These are phyloP conservation scores for Colletotrichum scovillei DNA, from an alignment of 2,329 filamentous ascomycete species.

Conservation along the genomic window DNA sequence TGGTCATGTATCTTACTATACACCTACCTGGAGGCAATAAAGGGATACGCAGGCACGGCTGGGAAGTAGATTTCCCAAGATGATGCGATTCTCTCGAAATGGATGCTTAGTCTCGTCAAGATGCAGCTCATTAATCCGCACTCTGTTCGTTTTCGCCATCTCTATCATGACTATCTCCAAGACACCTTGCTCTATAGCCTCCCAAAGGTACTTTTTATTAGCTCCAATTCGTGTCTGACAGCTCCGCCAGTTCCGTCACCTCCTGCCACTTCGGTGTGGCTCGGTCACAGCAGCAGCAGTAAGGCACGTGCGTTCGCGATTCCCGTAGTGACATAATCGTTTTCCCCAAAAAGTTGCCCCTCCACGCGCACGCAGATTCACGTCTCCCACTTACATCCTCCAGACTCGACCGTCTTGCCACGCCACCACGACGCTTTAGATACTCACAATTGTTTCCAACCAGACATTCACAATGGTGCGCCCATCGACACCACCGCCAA, in stretches of 20 bases:
- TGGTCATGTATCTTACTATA: background rate
- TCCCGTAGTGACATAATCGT: conserved; percentile 36
- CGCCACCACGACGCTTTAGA: background rate
- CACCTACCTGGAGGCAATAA: background rate
- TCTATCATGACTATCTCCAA: background rate
- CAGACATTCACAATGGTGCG: conserved; percentile 54
- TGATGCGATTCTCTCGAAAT: background rate
- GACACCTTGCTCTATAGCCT: no score
- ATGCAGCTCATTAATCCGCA: conserved; percentile 14
- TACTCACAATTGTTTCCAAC: background rate
- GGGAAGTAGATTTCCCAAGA: background rate
- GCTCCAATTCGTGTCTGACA: background rate
- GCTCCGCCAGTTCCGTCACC: background rate
- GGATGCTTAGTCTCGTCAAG: conserved; percentile 11
- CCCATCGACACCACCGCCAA: conserved; percentile 57
- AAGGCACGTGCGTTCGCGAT: conserved; percentile 36
- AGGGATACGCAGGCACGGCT: background rate
- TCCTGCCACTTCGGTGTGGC: background rate
- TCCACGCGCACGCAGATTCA: conserved; percentile 7
- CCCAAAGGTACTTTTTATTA: no score
- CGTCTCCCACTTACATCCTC: background rate
- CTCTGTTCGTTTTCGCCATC: background rate
- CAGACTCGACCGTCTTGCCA: background rate
- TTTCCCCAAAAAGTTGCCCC: conserved; percentile 24
- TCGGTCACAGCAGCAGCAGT: background rate